phyloP scores from a whole-genome alignment of 2,329 filamentous ascomycete genomes.

The Seiridium unicorne region DNA sequence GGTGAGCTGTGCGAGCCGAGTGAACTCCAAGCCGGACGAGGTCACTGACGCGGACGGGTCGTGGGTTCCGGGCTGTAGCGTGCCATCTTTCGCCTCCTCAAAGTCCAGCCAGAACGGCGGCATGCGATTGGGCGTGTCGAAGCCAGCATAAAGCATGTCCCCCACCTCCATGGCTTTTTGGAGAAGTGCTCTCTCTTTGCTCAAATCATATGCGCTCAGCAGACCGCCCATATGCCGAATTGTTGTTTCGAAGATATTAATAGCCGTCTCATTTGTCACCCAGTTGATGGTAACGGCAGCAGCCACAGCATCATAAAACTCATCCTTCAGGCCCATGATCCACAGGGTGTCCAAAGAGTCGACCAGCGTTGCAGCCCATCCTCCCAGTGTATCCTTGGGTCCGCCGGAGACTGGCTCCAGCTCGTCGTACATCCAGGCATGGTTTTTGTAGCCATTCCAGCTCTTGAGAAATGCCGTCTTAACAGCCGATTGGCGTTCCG shows the following conservation, averaged over 20 bases:
- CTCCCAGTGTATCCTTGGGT: constrained; percentile 47
- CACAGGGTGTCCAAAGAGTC: constrained; percentile 61
- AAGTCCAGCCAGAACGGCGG: constrained; percentile 58
- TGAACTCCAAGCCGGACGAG: constrained; percentile 70
- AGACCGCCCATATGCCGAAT: constrained; percentile 46
- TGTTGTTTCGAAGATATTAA: constrained; percentile 46
- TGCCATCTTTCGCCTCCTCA: constrained; percentile 31
- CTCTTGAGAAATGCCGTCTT: constrained; percentile 40
- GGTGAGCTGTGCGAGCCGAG: constrained; percentile 66
- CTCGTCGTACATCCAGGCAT: constrained; percentile 54
- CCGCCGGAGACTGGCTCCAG: constrained; percentile 45
- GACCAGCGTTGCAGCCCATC: constrained; percentile 58
- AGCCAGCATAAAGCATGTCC: constrained; percentile 45
- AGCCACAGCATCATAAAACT: constrained; percentile 53
- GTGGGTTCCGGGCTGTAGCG: constrained; percentile 29
- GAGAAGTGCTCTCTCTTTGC: constrained; percentile 36
- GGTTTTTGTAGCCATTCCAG: constrained; percentile 49
- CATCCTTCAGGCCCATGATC: constrained; percentile 58
- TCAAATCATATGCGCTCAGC: constrained; percentile 44
- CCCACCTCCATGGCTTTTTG: constrained; percentile 44
- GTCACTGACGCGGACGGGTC: constrained; percentile 43
- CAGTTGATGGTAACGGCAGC: constrained; percentile 51
- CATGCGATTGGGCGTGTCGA: constrained; percentile 48
- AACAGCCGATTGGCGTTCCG: constrained; percentile 33
- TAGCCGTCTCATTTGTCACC: constrained; percentile 32